Percentiles rank a stretch among this genome's conserved stretches.
Conservation (phyloP, 768 basidiomycete species). For the Lactifluus volemus region DNA sequence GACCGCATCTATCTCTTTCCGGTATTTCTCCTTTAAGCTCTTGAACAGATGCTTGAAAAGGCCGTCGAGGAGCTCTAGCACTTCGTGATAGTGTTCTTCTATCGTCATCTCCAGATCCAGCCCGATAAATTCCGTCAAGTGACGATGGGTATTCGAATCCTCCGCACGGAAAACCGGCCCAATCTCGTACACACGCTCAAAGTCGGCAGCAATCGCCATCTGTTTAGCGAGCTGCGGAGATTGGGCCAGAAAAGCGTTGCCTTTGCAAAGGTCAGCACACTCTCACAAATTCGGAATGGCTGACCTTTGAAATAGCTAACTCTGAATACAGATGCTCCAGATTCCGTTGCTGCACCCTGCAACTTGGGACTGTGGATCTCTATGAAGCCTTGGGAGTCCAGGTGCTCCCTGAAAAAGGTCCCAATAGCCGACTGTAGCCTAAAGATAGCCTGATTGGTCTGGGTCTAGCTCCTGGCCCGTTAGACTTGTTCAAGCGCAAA, state of each 20-base stretch:
- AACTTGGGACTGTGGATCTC: conserved; percentile 98
- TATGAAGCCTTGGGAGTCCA: conserved; percentile 66
- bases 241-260: conserved; percentile 88
- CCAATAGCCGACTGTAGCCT: conserved; percentile 84
- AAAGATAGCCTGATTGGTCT: conserved; percentile 95
- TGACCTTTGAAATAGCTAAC: conserved; percentile 94
- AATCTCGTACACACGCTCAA: conserved; percentile 97
- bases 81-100: conserved; percentile 98
- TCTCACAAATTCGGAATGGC: conserved; percentile 14
- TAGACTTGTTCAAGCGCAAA: background rate
- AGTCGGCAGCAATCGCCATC: conserved; percentile 98
- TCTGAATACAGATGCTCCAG: conserved; percentile 95
- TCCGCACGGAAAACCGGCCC: conserved; percentile 96
- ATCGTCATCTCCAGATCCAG: conserved; percentile 99
- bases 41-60: conserved; percentile 84
- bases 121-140: conserved; percentile 97
- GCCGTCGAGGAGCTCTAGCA: conserved; percentile 83
- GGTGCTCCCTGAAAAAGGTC: conserved; percentile 76
- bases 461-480: conserved; percentile 46
- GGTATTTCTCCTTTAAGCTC: conserved; percentile 66
- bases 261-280: conserved; percentile 30
- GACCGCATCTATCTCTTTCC: conserved; percentile 75
- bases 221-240: conserved; percentile 97
- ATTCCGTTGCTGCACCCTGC: conserved; percentile 94
- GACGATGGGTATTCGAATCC: conserved; percentile 93